Evolutionary conservation across 495 filamentous ascomycete species (phyloP), one percentile per base, ranked within the genome.

Genomic region (Penicillium paradoxum): DNA sequence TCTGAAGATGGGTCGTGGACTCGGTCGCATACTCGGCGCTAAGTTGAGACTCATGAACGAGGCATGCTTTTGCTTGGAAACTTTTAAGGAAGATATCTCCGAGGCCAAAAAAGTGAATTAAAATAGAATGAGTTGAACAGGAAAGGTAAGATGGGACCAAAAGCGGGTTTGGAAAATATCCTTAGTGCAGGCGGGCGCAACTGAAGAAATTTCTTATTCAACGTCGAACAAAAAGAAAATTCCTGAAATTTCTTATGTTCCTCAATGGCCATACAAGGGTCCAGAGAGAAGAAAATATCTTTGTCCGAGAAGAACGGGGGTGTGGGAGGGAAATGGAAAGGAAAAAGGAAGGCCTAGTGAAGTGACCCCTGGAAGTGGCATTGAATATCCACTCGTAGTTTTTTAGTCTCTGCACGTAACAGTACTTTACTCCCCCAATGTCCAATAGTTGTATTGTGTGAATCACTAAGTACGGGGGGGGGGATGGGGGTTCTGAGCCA

Each of bases 21-120:
- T 44, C 42, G 54, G 65, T 64, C 55, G 68, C 70, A 73, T 73
- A 63, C 62, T 71, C 67, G 56, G 50, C 25, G 59, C 55, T 57
- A 51, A 53, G 51, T 40, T 54, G 46, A 48, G 33, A 11, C 51
- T 65, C 59, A 65, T 65, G 59, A 63, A 49, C 32, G 46, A 51
- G 56, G 53, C 63, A 65, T 65, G 19, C 34, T 49, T 54, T 24
- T 30, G 6, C 44, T 43, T 45, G 7, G 3, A 7, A 7, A 29
- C n/a, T 45, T 34, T 37, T 29, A 33, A 32, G 42, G 47, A 46
- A 42, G 38, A 34, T 36, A 51, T 41, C 18, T 48, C 36, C 39
- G 45, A 27, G 22, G 45, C 10, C 36, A 50, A 38, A 39, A 45
- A 44, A 45, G 24, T 6, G 34, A 49, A 44, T 45, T 51, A 30